Conservation (phyloP, 2,329 filamentous ascomycete species). For the Colletotrichum liriopes region DNA sequence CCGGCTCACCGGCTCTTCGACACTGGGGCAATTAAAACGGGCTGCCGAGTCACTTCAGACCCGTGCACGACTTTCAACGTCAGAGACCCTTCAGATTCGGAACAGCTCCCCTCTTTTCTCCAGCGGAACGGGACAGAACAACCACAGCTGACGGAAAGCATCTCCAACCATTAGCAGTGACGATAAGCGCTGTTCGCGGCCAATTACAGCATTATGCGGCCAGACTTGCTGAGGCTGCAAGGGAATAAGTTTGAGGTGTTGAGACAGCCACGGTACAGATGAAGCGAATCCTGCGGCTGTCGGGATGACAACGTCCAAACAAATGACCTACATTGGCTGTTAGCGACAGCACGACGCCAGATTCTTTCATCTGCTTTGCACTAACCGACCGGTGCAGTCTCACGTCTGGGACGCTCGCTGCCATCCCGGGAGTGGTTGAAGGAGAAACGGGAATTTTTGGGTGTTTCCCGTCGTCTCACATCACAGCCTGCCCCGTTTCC, state of each 20-base stretch:
- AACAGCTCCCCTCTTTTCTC: constrained; percentile 4
- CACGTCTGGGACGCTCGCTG: neutral
- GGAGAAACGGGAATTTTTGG: constrained; percentile 5
- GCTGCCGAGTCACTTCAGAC: constrained; percentile 1
- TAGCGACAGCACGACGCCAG: neutral
- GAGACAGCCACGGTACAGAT: constrained; percentile 21
- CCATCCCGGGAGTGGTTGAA: neutral
- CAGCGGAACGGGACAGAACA: neutral
- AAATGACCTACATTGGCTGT: neutral
- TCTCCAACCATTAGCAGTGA: neutral
- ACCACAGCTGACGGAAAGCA: neutral
- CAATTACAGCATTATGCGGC: constrained; percentile 10
- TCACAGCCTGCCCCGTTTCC: constrained; percentile 5
- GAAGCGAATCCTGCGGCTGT: neutral
- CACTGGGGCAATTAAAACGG: neutral
- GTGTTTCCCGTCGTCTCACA: constrained; percentile 18
- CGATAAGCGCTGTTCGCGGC: constrained; percentile 7
- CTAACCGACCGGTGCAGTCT: constrained; percentile 3
- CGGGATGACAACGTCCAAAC: neutral
- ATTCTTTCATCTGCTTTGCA: constrained; percentile 7
- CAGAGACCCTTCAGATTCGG: constrained; percentile 1
- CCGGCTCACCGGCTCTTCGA: neutral
- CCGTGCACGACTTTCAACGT: constrained; percentile 7
- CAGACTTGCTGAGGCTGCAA: constrained; percentile 9
- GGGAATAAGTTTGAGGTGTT: constrained; percentile 10